Conservation (phyloP, 768 basidiomycete species). For the Mycena galericulata region DNA sequence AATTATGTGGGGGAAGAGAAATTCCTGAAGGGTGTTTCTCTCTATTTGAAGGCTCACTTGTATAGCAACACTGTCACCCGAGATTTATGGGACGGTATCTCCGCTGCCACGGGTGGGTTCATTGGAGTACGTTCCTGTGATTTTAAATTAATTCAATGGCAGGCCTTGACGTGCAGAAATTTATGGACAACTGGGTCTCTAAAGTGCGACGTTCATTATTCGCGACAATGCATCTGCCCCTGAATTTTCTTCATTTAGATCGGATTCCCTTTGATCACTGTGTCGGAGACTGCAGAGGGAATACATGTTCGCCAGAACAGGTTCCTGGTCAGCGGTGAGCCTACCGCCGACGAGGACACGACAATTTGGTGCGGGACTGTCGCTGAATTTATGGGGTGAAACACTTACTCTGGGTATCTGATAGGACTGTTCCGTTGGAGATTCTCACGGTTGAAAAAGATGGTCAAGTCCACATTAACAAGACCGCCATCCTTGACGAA, state of each 20-base stretch:
- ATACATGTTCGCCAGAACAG: slow-evolving; percentile 90
- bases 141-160: background rate
- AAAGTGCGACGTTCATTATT: slow-evolving; percentile 60
- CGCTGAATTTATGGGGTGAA: background rate
- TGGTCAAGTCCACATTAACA: slow-evolving; percentile 72
- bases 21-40: slow-evolving; percentile 89
- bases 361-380: slow-evolving; percentile 76
- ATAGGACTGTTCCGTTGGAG: slow-evolving; percentile 84
- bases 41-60: slow-evolving; percentile 90
- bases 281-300: slow-evolving; percentile 78
- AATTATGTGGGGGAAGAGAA: slow-evolving; percentile 88
- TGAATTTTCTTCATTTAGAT: slow-evolving; percentile 1
- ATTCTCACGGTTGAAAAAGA: slow-evolving; percentile 69
- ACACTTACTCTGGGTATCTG: background rate
- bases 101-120: slow-evolving; percentile 68
- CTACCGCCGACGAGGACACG: slow-evolving; percentile 83
- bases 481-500: slow-evolving; percentile 69
- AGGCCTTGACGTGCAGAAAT: slow-evolving; percentile 76
- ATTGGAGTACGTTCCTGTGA: background rate
- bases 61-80: slow-evolving; percentile 88
- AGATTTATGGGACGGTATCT: slow-evolving; percentile 91
- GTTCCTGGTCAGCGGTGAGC: slow-evolving; percentile 87
- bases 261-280: slow-evolving; percentile 93
- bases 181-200: slow-evolving; percentile 94
- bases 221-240: no score